A percentile compares a stretch with the other conserved stretches of the same genome.
Conservation (phyloP, 371 early-diverging fungal species). For the Sporodiniella umbellata region DNA sequence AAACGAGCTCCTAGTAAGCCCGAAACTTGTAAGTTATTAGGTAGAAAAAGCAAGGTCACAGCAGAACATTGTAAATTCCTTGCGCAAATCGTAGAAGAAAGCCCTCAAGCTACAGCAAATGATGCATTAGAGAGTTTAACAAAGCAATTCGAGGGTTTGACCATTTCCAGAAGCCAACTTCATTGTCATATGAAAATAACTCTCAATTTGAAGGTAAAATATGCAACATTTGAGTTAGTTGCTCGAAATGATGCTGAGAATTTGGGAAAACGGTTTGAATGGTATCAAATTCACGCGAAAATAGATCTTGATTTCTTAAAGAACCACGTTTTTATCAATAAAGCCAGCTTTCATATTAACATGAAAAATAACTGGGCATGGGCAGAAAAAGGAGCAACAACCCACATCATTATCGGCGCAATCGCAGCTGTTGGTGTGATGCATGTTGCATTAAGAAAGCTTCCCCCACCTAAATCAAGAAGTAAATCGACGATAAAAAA, state of each 20-base stretch:
- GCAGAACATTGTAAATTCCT: constrained; percentile 8
- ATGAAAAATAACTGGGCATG: constrained; percentile 13
- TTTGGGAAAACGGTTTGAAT: constrained; percentile 4
- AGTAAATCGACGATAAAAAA: no score
- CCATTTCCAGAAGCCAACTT: constrained; percentile 7
- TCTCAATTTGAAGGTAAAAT: constrained; percentile 13
- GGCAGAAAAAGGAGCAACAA: constrained; percentile 10
- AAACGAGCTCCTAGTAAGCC: constrained; percentile 10
- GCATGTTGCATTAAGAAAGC: constrained; percentile 9
- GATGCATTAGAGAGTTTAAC: constrained; percentile 13
- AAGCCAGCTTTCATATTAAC: constrained; percentile 10
- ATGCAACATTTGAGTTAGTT: constrained; percentile 11
- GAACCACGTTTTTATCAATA: constrained; percentile 10
- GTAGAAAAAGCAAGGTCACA: constrained; percentile 17
- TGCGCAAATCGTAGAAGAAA: not conserved
- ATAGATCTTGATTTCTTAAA: constrained; percentile 8
- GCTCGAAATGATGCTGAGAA: constrained; percentile 11
- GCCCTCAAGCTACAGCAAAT: constrained; percentile 1
- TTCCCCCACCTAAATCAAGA: no score
- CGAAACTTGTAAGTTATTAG: constrained; percentile 17
- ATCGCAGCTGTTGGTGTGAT: constrained; percentile 7
- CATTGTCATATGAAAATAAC: constrained; percentile 13
- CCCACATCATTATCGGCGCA: constrained; percentile 11
- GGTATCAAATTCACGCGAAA: constrained; percentile 6
- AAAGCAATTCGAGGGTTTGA: constrained; percentile 11